Evolutionary conservation across 2,329 filamentous ascomycete species (phyloP), one percentile per base, ranked within the genome.

Genomic region (Pseudohalonectria lignicola): DNA sequence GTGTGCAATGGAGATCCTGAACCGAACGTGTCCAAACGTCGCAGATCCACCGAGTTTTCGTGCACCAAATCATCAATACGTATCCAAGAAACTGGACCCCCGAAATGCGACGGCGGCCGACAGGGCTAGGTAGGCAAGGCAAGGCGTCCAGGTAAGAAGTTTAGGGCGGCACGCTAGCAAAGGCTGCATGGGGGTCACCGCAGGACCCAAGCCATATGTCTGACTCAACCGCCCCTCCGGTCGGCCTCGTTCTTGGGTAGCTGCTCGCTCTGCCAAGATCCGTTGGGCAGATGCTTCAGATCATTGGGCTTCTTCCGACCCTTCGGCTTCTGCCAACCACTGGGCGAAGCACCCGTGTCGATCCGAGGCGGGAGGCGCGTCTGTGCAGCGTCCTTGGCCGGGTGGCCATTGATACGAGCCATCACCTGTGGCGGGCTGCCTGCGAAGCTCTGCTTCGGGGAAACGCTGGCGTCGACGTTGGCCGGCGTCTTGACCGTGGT

Each of bases 241-340:
- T 80, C 76, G 2, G 67, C 69, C 11, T 72, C 70, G 38, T 76
- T 67, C 54, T 67, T 74, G 3, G 76, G 76, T 16, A 60, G 60
- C 51, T 67, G 64, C 52, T 81, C 76, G 42, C 64, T 61, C 20
- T 66, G 64, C 6, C 58, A 50, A 17, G 53, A 52, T 4, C 56
- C 58, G 40, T 64, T 68, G 7, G 53, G 52, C 34, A 57, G 53
- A 49, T 63, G 63, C 50, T 74, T 77, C 40, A 56, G 50, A 12
- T 71, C 66, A n/a, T 47, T 48, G 2, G 57, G 61, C 54, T 70
- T 74, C 52, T 71, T 74, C 44, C 64, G 66, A 7, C 62, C 49
- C 46, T 75, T 76, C 13, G 71, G 66, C 50, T 77, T 77, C 44
- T 79, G 76, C 76, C 76, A 81, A 2, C 58, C 64, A 28, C 28